Evolutionary conservation across 2,329 filamentous ascomycete species (phyloP).

Genomic region (Cladobotryum mycophilum): DNA sequence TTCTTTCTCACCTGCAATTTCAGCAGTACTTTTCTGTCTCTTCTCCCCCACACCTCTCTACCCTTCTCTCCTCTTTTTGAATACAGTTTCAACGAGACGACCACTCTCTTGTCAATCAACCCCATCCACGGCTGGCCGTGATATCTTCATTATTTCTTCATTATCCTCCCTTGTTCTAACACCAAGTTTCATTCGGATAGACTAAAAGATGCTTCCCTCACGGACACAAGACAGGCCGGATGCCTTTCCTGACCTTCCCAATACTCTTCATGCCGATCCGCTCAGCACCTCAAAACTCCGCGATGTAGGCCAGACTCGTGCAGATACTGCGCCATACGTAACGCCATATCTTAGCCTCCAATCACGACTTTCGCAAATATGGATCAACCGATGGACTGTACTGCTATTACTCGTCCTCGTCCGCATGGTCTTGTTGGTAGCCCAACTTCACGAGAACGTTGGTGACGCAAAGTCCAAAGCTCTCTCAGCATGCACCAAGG

Average conservation of each 20-base stretch:
- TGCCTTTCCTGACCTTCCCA: constrained; percentile 32
- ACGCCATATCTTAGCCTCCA: constrained; percentile 90
- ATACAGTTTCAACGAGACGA: not conserved
- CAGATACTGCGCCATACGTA: constrained; percentile 60
- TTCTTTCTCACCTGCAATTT: not conserved
- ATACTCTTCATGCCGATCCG: constrained; percentile 31
- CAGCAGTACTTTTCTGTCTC: too few species aligned
- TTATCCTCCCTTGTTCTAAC: not conserved
- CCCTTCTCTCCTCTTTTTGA: too few species aligned
- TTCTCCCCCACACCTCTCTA: too few species aligned
- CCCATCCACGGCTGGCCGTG: constrained; percentile 10
- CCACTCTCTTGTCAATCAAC: not conserved
- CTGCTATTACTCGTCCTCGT: constrained; percentile 79
- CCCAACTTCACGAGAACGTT: constrained; percentile 66
- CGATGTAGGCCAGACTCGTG: constrained; percentile 25
- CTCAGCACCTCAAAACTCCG: constrained; percentile 29
- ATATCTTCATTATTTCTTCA: constrained; percentile 11
- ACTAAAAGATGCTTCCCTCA: constrained; percentile 32
- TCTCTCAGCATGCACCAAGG: constrained; percentile 80
- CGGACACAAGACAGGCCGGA: constrained; percentile 25
- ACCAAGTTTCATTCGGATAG: constrained; percentile 20
- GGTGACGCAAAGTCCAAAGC: constrained; percentile 72
- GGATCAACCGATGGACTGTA: constrained; percentile 97
- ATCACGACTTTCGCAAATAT: constrained; percentile 86
- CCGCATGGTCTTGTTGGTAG: constrained; percentile 70